These are phyloP conservation scores for Sesbania bispinosa DNA, from an alignment of 306 rosid genomes.

Conservation along the genomic window DNA sequence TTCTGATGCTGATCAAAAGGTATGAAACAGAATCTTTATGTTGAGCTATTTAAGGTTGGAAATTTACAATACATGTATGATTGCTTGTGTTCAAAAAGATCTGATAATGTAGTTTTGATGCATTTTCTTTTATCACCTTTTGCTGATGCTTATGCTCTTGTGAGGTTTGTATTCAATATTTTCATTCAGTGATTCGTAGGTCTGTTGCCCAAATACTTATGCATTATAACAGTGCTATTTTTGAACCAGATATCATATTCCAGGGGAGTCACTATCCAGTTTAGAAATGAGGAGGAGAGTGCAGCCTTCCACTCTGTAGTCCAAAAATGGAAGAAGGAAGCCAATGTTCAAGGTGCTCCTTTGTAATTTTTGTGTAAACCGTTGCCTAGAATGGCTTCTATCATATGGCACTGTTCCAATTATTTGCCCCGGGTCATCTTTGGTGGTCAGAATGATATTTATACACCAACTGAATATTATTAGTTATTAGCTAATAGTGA, in stretches of 20 bases:
- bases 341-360: conserved; percentile 58
- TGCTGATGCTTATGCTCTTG: background rate
- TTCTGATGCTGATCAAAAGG: conserved; percentile 53
- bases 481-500: background rate
- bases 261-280: conserved; percentile 56
- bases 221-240: conserved; percentile 29
- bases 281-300: conserved; percentile 75
- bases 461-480: background rate
- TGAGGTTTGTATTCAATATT: background rate
- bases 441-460: background rate
- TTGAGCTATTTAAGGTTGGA: background rate
- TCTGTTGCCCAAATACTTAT: conserved; percentile 2
- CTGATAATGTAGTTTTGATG: background rate
- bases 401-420: background rate
- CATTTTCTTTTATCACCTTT: background rate
- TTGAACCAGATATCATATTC: conserved; percentile 60
- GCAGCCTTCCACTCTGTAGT: conserved; percentile 62
- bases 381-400: background rate
- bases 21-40: conserved; percentile 19
- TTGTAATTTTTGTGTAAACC: conserved; percentile 15
- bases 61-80: background rate
- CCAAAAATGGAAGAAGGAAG: conserved; percentile 69
- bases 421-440: background rate
- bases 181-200: background rate
- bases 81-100: background rate